Evolutionary conservation across 1,284 basidiomycete species (phyloP).

Genomic region (Ceratobasidium sp.): DNA sequence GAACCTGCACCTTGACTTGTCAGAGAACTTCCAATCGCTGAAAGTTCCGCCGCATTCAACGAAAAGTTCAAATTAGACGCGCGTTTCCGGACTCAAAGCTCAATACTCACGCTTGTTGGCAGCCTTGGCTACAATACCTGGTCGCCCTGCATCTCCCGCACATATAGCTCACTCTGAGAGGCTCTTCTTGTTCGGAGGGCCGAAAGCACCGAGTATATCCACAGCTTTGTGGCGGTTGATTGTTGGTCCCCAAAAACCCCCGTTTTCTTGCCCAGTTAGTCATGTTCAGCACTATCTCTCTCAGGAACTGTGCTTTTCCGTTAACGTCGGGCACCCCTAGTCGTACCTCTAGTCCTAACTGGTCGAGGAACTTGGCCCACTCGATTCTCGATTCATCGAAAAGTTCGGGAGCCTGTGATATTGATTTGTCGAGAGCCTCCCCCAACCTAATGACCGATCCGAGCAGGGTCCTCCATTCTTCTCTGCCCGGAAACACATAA

Average conservation of each 20-base stretch:
- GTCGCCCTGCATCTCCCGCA: constrained; percentile 3
- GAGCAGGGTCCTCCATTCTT: not conserved
- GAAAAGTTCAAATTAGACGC: not conserved
- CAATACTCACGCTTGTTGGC: not conserved
- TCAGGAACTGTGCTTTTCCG: constrained; percentile 4
- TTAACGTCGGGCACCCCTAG: not conserved
- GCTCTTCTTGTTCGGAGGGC: not conserved
- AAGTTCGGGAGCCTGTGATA: not conserved
- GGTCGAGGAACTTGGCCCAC: constrained; percentile 1
- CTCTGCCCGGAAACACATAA: not conserved
- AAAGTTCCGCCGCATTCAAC: not conserved
- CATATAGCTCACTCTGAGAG: not conserved
- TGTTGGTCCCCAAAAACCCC: not conserved
- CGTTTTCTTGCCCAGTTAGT: not conserved
- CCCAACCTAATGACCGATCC: not conserved
- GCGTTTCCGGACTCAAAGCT: not conserved
- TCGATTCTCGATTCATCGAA: not conserved
- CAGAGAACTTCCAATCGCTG: not conserved
- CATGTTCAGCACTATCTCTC: not conserved
- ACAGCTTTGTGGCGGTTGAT: not conserved
- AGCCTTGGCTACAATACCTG: not conserved
- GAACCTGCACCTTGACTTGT: not conserved
- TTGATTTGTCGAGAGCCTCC: not conserved
- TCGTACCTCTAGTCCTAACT: not conserved
- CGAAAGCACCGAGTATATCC: not conserved